A percentile compares a stretch with the other conserved stretches of the same genome.
Conservation (phyloP, 2,329 filamentous ascomycete genomes). For the Colletotrichum lupini region DNA sequence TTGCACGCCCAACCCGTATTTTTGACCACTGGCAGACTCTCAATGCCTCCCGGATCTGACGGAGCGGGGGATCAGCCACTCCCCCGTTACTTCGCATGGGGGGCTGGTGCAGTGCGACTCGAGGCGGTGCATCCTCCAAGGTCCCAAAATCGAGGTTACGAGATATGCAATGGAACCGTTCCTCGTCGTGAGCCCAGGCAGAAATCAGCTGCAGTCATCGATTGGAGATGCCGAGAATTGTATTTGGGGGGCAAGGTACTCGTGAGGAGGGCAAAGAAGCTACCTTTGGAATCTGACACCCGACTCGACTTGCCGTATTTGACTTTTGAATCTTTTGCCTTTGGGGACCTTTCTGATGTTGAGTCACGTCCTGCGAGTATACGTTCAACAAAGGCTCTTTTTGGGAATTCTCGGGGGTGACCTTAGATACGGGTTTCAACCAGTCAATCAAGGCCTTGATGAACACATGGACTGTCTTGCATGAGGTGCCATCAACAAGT, state of each 20-base stretch:
- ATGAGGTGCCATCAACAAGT: slow-evolving; percentile 4
- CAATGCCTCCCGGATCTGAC: background rate
- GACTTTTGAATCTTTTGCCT: background rate
- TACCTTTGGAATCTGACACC: background rate
- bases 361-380: slow-evolving; percentile 9
- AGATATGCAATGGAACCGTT: background rate
- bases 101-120: slow-evolving; percentile 12
- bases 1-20: background rate
- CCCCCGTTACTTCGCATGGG: background rate
- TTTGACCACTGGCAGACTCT: slow-evolving; percentile 5
- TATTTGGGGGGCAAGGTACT: background rate
- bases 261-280: background rate
- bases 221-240: background rate
- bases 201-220: slow-evolving; percentile 11
- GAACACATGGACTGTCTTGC: slow-evolving; percentile 29
- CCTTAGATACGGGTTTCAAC: background rate
- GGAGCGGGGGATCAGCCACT: slow-evolving; percentile 12
- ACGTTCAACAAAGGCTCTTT: background rate
- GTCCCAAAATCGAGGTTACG: slow-evolving; percentile 3
- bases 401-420: background rate
- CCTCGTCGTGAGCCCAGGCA: slow-evolving; percentile 1
- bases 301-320: background rate
- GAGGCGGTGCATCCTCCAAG: slow-evolving; percentile 23
- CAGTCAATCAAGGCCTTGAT: slow-evolving; percentile 5
- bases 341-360: slow-evolving; percentile 2